phyloP scores from a whole-genome alignment of 2,329 filamentous ascomycete genomes.

The Fusarium sp. region DNA sequence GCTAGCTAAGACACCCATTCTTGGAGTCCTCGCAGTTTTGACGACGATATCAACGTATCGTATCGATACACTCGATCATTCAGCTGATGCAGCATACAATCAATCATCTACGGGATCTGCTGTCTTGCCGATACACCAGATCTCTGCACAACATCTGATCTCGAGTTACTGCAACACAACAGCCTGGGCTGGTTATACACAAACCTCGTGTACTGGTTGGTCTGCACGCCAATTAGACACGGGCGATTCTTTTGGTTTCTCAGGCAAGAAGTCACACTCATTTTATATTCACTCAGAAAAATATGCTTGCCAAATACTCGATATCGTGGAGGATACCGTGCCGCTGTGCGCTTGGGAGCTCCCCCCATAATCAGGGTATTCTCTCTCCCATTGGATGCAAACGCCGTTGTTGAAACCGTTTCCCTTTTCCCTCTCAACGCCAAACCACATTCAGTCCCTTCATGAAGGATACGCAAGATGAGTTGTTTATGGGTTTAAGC shows the following conservation, averaged over 20 bases:
- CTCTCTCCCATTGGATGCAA: conserved; percentile 49
- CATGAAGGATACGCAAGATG: conserved; percentile 40
- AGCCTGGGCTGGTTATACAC: background rate
- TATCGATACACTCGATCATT: conserved; percentile 5
- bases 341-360: conserved; percentile 48
- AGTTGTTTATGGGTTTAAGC: conserved; percentile 46
- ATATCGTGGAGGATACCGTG: conserved; percentile 56
- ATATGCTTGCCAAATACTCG: conserved; percentile 44
- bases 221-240: conserved; percentile 15
- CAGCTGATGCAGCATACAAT: conserved; percentile 4
- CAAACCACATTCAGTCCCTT: conserved; percentile 45
- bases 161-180: conserved; percentile 15
- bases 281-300: conserved; percentile 41
- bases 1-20: background rate
- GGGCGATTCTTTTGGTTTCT: conserved; percentile 33
- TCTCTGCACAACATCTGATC: conserved; percentile 20
- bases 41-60: background rate
- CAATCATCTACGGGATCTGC: conserved; percentile 8
- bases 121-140: conserved; percentile 7
- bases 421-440: conserved; percentile 55
- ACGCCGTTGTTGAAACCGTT: conserved; percentile 65
- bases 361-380: conserved; percentile 40
- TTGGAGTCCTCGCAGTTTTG: conserved; percentile 4
- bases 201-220: conserved; percentile 7
- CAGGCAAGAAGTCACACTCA: conserved; percentile 39